phyloP scores from a whole-genome alignment of 2,329 filamentous ascomycete genomes.

The Aspergillaceae sp. region DNA sequence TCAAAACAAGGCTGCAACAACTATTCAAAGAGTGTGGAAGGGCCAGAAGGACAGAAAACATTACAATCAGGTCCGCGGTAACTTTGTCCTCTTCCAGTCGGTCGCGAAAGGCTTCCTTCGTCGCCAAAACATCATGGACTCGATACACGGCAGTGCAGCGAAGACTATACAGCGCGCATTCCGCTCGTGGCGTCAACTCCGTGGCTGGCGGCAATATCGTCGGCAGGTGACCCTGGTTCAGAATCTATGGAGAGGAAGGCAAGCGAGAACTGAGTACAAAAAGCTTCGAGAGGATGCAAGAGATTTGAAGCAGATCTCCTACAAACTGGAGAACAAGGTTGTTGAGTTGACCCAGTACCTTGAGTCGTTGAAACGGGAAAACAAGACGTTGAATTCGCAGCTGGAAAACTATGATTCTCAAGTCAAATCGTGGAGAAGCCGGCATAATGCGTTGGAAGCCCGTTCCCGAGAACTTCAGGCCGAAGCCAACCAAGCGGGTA shows the following conservation, averaged over 20 bases:
- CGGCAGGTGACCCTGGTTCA: constrained; percentile 84
- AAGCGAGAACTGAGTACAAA: constrained; percentile 79
- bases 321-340: constrained; percentile 99
- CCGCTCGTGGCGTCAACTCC: constrained; percentile 70
- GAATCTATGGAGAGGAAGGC: constrained; percentile 81
- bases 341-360: constrained; percentile 93
- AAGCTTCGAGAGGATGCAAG: constrained; percentile 85
- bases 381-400: constrained; percentile 78
- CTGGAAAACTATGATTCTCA: constrained; percentile 94
- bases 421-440: constrained; percentile 89
- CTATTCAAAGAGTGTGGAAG: constrained; percentile 91
- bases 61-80: constrained; percentile 68
- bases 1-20: constrained; percentile 77
- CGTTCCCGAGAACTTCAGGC: constrained; percentile 89
- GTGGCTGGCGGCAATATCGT: constrained; percentile 78
- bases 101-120: constrained; percentile 85
- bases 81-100: constrained; percentile 82
- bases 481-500: constrained; percentile 95
- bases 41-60: constrained; percentile 80
- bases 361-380: constrained; percentile 86
- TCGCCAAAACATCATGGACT: constrained; percentile 87
- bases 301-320: constrained; percentile 98
- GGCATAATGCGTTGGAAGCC: constrained; percentile 81
- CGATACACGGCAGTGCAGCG: constrained; percentile 83
- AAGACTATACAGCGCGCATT: constrained; percentile 83